Evolutionary conservation across 768 basidiomycete species (phyloP).

Genomic region (Krasilnikovozyma curviuscula): DNA sequence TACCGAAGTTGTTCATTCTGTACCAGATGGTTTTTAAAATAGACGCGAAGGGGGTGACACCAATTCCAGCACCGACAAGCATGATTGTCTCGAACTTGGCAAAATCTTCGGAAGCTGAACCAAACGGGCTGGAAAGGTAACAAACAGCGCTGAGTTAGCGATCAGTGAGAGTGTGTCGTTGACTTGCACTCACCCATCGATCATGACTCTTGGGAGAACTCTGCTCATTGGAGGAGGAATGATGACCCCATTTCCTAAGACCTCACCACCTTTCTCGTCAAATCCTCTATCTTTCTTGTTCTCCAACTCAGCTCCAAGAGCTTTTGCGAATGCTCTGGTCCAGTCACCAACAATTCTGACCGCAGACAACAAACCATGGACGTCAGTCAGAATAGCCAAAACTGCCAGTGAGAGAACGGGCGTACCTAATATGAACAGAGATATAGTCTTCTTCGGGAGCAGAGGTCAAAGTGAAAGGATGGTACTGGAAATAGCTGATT

Average conservation of each 20-base stretch:
- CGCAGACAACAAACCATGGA: neutral
- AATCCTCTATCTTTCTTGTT: neutral
- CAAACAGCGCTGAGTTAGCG: neutral
- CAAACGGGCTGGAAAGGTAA: slow-evolving; percentile 53
- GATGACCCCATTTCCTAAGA: slow-evolving; percentile 28
- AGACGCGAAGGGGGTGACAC: slow-evolving; percentile 87
- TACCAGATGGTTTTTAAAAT: slow-evolving; percentile 44
- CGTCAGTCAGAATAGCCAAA: neutral
- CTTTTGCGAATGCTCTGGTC: slow-evolving; percentile 43
- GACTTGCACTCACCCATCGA: slow-evolving; percentile 50
- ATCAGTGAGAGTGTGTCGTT: neutral
- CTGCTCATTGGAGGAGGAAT: slow-evolving; percentile 45
- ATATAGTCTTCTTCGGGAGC: slow-evolving; percentile 92
- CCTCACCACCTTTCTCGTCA: neutral
- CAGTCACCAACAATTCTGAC: slow-evolving; percentile 8
- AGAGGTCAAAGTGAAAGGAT: slow-evolving; percentile 88
- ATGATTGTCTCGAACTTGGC: slow-evolving; percentile 33
- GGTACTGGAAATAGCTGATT: slow-evolving; percentile 89
- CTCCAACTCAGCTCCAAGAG: slow-evolving; percentile 60
- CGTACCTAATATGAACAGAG: slow-evolving; percentile 63
- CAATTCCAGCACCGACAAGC: slow-evolving; percentile 42
- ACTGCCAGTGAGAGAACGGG: neutral
- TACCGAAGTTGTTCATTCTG: slow-evolving; percentile 72
- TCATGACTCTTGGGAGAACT: slow-evolving; percentile 75
- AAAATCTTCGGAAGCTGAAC: slow-evolving; percentile 77